A percentile compares a stretch with the other conserved stretches of the same genome.
Conservation (phyloP, 352 stramenopile genomes). For the Phytophthora fragariaefolia region DNA sequence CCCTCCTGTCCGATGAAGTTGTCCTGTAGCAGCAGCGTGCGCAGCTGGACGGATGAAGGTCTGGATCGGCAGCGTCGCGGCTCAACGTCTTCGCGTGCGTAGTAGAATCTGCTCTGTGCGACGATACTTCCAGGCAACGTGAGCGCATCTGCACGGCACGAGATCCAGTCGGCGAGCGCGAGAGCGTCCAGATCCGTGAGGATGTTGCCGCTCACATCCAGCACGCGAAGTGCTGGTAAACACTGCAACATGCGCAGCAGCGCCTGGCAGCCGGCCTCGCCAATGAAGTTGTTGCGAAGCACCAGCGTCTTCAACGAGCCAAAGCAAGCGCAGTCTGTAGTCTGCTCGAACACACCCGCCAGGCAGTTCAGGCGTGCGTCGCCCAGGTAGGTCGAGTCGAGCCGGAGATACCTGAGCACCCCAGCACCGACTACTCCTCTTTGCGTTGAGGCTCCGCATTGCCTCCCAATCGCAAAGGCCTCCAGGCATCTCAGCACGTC, state of each 20-base stretch:
- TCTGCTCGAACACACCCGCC: conserved; percentile 35
- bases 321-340: conserved; percentile 35
- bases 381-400: conserved; percentile 67
- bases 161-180: conserved; percentile 38
- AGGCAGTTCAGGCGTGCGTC: conserved; percentile 49
- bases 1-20: conserved; percentile 43
- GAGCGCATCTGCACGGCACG: not conserved
- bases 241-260: conserved; percentile 39
- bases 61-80: not conserved
- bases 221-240: conserved; percentile 30
- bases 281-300: conserved; percentile 68
- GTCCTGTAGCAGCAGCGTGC: conserved; percentile 37
- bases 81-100: conserved; percentile 5
- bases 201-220: conserved; percentile 65
- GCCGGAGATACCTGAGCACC: conserved; percentile 38
- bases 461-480: conserved; percentile 35
- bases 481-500: conserved; percentile 48
- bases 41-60: conserved; percentile 21
- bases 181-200: conserved; percentile 58
- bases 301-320: conserved; percentile 43
- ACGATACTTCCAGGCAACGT: conserved; percentile 9
- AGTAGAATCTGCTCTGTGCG: conserved; percentile 5
- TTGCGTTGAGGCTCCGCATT: not conserved
- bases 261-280: conserved; percentile 47
- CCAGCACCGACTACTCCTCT: not conserved